Base-by-base conservation (phyloP, 2,329 filamentous ascomycete species). In the Fusarium nematophilum region DNA sequence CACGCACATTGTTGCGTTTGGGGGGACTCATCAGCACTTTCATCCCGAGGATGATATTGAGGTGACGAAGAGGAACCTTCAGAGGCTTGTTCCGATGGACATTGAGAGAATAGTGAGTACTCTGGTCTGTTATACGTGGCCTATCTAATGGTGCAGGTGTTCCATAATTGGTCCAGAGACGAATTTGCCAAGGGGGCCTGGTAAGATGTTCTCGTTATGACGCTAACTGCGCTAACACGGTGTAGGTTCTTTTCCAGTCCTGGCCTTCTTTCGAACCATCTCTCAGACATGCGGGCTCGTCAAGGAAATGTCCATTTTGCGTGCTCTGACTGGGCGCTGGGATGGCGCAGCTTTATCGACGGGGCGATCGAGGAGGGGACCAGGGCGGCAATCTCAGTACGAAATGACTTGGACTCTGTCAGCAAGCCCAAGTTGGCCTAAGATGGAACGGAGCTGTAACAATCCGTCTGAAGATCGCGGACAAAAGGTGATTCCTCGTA, bases 301-400 rank as follows among this genome's bases (percentile, higher is more conserved):
- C 78, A 81, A 31, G 79, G 77, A 0, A 79, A 79, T 29, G 64
- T 81, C 4, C 57, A 79, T 4, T 83, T 83, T 70, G 79, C 79
- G 0, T 79, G 74, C 46, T 77, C 79, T 0, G 80, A 83, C 39
- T 82, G 80, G 79, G 80, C 79, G 2, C 59, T 78, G 7, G 79
- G 79, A 0, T 82, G 81, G 80, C 70, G 80, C 1, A 77, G 79
- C 17, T 82, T 82, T 31, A 81, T 82, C 10, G 81, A 83, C 56
- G 80, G 80, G 1, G 80, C 80, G 0, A 81, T 82, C 34, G 78
- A 81, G 44, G 77, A 79, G 27, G 79, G 79, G 0, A 65, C 66
- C 0, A 57, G 66, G 1, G 75, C 76, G 71, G 66, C 65, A 2
- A 39, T 64, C 45, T 48, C 43, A 6, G 34, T 63, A 1, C 56